Evolutionary conservation across 306 rosid species (phyloP).

Genomic region (Quercus engelmannii): DNA sequence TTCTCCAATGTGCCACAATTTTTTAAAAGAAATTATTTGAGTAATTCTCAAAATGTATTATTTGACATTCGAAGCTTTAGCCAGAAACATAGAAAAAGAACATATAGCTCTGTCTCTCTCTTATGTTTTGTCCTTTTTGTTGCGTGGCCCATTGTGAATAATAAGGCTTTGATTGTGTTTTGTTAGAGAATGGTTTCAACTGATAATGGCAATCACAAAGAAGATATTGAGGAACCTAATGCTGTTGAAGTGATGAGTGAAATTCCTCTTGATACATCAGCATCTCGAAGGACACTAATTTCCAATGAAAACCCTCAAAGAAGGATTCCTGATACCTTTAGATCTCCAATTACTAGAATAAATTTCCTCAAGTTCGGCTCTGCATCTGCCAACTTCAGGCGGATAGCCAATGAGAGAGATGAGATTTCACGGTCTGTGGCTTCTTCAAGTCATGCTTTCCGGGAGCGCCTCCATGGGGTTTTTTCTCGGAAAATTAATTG

Average conservation of each 20-base stretch:
- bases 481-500: conserved; percentile 61
- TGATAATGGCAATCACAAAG: conserved; percentile 42
- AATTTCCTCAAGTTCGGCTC: conserved; percentile 62
- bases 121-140: conserved; percentile 10
- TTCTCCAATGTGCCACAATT: background rate
- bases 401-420: conserved; percentile 53
- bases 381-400: conserved; percentile 65
- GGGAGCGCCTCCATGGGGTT: conserved; percentile 45
- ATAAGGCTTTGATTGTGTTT: background rate
- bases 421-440: conserved; percentile 58
- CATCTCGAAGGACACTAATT: conserved; percentile 36
- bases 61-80: conserved; percentile 2
- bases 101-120: background rate
- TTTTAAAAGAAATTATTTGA: background rate
- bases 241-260: conserved; percentile 36
- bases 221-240: conserved; percentile 50
- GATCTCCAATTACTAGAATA: conserved; percentile 32
- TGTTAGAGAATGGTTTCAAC: conserved; percentile 45
- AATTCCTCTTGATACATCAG: conserved; percentile 37
- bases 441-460: conserved; percentile 44
- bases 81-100: conserved; percentile 7
- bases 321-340: conserved; percentile 20
- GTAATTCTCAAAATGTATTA: background rate
- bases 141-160: conserved; percentile 20
- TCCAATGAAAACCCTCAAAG: conserved; percentile 37